phyloP scores from a whole-genome alignment of 768 basidiomycete genomes.

The Lyophyllum decastes region DNA sequence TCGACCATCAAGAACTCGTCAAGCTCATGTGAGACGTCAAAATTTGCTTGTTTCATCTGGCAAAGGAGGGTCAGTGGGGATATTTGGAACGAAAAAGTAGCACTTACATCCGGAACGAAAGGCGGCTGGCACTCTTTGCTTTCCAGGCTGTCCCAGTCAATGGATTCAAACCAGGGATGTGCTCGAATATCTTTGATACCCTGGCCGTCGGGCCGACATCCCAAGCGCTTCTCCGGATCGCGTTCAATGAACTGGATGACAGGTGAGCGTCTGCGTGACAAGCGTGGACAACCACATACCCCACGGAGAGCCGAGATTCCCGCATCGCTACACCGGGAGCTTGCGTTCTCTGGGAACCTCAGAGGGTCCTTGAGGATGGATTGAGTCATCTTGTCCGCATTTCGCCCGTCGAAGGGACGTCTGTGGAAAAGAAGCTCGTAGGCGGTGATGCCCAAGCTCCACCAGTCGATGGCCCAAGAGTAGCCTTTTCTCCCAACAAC shows the following conservation, averaged over 20 bases:
- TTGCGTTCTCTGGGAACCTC: constrained; percentile 71
- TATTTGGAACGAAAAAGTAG: background rate
- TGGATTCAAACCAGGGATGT: constrained; percentile 82
- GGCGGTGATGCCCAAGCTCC: constrained; percentile 89
- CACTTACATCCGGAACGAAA: constrained; percentile 90
- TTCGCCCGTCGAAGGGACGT: constrained; percentile 91
- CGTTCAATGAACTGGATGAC: constrained; percentile 76
- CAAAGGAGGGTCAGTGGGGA: constrained; percentile 4
- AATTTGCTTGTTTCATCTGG: constrained; percentile 96
- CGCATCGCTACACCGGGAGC: constrained; percentile 60
- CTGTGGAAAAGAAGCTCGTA: constrained; percentile 85
- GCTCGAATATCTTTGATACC: constrained; percentile 77
- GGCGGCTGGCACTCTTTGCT: constrained; percentile 73
- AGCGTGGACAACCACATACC: constrained; percentile 44
- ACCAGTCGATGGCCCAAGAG: constrained; percentile 92
- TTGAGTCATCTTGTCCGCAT: constrained; percentile 84
- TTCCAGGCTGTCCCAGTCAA: constrained; percentile 82
- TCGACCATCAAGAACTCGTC: constrained; percentile 98
- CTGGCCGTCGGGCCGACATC: constrained; percentile 68
- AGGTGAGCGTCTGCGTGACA: constrained; percentile 17
- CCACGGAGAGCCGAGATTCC: constrained; percentile 66
- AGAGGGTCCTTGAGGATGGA: constrained; percentile 83
- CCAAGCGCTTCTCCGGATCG: constrained; percentile 75
- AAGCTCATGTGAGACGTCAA: constrained; percentile 95
- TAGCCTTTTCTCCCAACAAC: constrained; percentile 92